Percentiles rank a stretch among this genome's conserved stretches.
These are phyloP conservation scores for Geotrichum histeridarum DNA, from an alignment of 1,139 yeast genomes.

Conservation along the genomic window DNA sequence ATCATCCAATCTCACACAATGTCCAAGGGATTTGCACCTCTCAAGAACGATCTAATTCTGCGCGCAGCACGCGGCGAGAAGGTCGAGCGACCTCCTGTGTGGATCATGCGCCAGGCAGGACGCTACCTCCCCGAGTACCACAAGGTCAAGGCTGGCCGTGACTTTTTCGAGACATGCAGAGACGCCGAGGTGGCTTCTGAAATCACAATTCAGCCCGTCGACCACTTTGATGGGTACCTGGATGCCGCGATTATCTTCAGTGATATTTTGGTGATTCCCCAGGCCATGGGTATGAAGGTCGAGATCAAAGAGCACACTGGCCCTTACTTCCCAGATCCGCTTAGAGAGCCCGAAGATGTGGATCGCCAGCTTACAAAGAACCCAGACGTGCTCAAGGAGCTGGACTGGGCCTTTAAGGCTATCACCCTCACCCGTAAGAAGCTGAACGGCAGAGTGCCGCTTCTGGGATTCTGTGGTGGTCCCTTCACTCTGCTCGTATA, in stretches of 20 bases:
- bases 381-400: constrained; percentile 66
- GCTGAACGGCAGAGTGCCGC: constrained; percentile 84
- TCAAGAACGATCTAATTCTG: constrained; percentile 82
- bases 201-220: constrained; percentile 92
- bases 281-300: constrained; percentile 95
- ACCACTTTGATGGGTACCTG: constrained; percentile 78
- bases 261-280: constrained; percentile 93
- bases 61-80: constrained; percentile 78
- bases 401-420: constrained; percentile 93
- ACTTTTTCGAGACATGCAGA: constrained; percentile 88
- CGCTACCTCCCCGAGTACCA: constrained; percentile 69
- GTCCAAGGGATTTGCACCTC: constrained; percentile 26
- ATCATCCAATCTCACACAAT: neutral
- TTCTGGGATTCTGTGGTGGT: constrained; percentile 93
- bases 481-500: constrained; percentile 97
- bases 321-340: constrained; percentile 86
- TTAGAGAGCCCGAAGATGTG: constrained; percentile 69
- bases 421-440: constrained; percentile 81
- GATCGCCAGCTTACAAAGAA: constrained; percentile 49
- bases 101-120: constrained; percentile 98
- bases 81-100: constrained; percentile 95
- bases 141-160: constrained; percentile 76
- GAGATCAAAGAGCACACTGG: constrained; percentile 94
- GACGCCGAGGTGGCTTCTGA: constrained; percentile 91
- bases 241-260: constrained; percentile 97